Evolutionary conservation across 805 yeast genomes (phyloP).

Genomic region (Metschnikowia borealis): DNA sequence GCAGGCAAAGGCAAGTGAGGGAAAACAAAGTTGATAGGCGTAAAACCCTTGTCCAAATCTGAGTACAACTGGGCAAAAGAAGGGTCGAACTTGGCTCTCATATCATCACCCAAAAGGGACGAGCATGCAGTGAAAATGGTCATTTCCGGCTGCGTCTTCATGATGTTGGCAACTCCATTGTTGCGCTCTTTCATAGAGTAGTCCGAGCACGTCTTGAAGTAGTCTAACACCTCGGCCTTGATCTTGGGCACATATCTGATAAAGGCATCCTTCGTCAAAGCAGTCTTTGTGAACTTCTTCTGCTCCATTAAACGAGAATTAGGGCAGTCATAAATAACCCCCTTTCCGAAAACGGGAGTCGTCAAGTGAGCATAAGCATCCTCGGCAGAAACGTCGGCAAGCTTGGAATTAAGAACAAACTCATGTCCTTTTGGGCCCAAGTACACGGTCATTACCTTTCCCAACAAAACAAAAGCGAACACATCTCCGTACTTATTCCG

Average conservation of each 20-base stretch:
- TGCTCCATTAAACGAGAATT: slow-evolving; percentile 95
- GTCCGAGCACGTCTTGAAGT: slow-evolving; percentile 51
- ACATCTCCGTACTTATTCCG: slow-evolving; percentile 87
- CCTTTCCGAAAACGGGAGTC: slow-evolving; percentile 98
- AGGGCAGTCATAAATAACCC: slow-evolving; percentile 96
- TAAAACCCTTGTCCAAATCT: slow-evolving; percentile 95
- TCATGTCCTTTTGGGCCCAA: slow-evolving; percentile 98
- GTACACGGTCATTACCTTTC: slow-evolving; percentile 91
- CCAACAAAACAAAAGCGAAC: slow-evolving; percentile 84
- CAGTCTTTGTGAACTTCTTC: slow-evolving; percentile 91
- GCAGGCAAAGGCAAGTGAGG: slow-evolving; percentile 87
- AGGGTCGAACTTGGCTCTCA: slow-evolving; percentile 77
- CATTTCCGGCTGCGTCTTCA: slow-evolving; percentile 87
- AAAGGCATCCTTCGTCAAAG: slow-evolving; percentile 83
- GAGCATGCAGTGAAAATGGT: slow-evolving; percentile 96
- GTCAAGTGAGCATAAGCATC: slow-evolving; percentile 94
- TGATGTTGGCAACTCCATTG: slow-evolving; percentile 58
- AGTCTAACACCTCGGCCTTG: slow-evolving; percentile 67
- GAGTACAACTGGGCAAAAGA: slow-evolving; percentile 81
- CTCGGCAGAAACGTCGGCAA: slow-evolving; percentile 89
- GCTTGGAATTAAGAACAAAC: slow-evolving; percentile 86
- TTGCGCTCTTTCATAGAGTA: slow-evolving; percentile 39
- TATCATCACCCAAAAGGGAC: slow-evolving; percentile 84
- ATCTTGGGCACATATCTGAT: slow-evolving; percentile 83
- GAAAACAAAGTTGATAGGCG: slow-evolving; percentile 93